Percentiles rank a stretch among this genome's conserved stretches.
These are phyloP conservation scores for Vitellaria paradoxa DNA, from an alignment of 179 eudicot genomes.

Conservation along the genomic window DNA sequence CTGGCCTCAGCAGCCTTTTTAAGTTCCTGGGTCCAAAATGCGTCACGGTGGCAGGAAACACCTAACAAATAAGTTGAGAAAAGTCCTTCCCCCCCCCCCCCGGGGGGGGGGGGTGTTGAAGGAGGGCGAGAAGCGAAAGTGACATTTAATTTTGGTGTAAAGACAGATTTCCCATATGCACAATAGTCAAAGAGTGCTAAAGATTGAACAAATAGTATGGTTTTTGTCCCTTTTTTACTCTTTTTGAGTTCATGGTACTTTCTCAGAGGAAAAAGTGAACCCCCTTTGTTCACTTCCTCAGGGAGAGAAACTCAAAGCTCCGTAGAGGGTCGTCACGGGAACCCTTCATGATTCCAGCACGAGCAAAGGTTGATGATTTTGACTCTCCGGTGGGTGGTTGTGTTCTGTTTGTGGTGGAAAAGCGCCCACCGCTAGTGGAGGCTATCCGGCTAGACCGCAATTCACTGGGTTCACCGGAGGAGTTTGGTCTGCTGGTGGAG, in stretches of 20 bases:
- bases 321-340: slow-evolving; percentile 73
- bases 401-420: slow-evolving; percentile 51
- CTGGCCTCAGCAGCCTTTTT: too few relatives aligned
- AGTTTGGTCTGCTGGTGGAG: slow-evolving; percentile 58
- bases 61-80: background rate
- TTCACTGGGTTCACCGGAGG: slow-evolving; percentile 62
- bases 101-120: too few relatives aligned
- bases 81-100: too few relatives aligned
- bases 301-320: slow-evolving; percentile 82
- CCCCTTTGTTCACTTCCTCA: slow-evolving; percentile 38
- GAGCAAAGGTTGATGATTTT: slow-evolving; percentile 53
- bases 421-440: slow-evolving; percentile 40
- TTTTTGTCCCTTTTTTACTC: background rate
- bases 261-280: background rate
- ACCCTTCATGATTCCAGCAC: slow-evolving; percentile 45
- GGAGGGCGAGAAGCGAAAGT: too few relatives aligned
- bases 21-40: too few relatives aligned
- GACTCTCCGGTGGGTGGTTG: slow-evolving; percentile 52
- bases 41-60: slow-evolving; percentile 2
- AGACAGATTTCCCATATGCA: slow-evolving; percentile 7
- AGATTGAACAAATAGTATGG: slow-evolving; percentile 2
- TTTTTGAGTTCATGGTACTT: too few relatives aligned
- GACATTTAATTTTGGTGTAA: slow-evolving; percentile 9
- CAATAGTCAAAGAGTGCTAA: background rate
- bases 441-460: slow-evolving; percentile 46